A percentile compares a stretch with the other conserved stretches of the same genome.
These are phyloP conservation scores for Cornus florida DNA, from an alignment of 148 eudicot species.

Conservation along the genomic window DNA sequence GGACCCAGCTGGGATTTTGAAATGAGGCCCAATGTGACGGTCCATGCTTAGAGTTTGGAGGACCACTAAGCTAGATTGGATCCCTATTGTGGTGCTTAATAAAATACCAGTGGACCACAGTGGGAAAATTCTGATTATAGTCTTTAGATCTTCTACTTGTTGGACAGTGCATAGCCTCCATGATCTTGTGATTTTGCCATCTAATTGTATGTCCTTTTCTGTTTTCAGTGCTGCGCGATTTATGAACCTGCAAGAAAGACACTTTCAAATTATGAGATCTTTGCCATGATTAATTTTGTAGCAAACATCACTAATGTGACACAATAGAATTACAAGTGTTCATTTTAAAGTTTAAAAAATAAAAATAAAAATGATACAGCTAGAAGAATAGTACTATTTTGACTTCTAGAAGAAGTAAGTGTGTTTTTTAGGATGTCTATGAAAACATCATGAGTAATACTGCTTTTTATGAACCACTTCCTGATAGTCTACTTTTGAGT, in stretches of 20 bases:
- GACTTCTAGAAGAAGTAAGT: no score
- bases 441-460: no score
- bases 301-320: no score
- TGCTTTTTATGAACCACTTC: no score
- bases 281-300: no score
- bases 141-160: slow-evolving; percentile 32
- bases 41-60: slow-evolving; percentile 54
- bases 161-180: slow-evolving; percentile 37
- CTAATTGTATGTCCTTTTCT: slow-evolving; percentile 21
- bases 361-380: no score
- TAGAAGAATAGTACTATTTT: no score
- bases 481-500: no score
- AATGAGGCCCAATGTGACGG: slow-evolving; percentile 33
- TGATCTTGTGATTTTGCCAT: slow-evolving; percentile 25
- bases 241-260: slow-evolving; percentile 26
- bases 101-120: slow-evolving; percentile 61
- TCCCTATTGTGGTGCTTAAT: slow-evolving; percentile 44
- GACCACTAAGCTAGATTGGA: slow-evolving; percentile 41
- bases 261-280: no score
- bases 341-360: no score
- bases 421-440: no score
- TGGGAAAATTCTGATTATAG: slow-evolving; percentile 51
- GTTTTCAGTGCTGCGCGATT: slow-evolving; percentile 41
- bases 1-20: slow-evolving; percentile 38
- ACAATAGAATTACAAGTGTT: no score